Conservation (phyloP, 169 alveolate species). For the Plasmodium falciparum region DNA sequence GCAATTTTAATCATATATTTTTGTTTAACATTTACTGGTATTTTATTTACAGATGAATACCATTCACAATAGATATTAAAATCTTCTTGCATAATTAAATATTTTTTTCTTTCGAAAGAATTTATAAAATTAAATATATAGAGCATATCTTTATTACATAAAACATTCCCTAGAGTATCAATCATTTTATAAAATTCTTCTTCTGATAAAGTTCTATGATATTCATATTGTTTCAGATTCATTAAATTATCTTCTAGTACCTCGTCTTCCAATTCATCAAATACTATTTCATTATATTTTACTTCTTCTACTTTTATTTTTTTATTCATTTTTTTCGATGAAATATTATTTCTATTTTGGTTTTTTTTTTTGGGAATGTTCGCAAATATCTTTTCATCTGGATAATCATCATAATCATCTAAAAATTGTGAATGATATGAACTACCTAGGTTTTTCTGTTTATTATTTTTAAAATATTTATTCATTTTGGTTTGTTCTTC, state of each 20-base stretch:
- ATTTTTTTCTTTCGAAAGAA: slow-evolving; percentile 15
- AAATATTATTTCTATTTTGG: not conserved
- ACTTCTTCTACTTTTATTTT: not conserved
- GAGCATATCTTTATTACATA: slow-evolving; percentile 18
- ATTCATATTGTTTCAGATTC: not conserved
- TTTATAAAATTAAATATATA: slow-evolving; percentile 20
- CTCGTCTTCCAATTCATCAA: not conserved
- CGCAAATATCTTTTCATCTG: too few species aligned
- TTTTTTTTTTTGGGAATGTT: not conserved
- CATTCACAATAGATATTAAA: slow-evolving; percentile 10
- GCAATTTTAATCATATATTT: too few species aligned
- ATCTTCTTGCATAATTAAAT: slow-evolving; percentile 1
- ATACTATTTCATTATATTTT: not conserved
- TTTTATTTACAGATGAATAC: not conserved
- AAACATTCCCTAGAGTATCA: not conserved
- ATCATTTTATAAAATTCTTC: not conserved
- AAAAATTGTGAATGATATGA: too few species aligned
- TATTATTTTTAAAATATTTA: too few species aligned
- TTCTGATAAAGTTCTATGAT: not conserved
- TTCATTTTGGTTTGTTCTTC: too few species aligned
- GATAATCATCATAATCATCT: too few species aligned
- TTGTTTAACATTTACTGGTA: slow-evolving; percentile 1
- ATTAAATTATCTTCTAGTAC: slow-evolving; percentile 19
- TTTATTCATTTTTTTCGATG: not conserved
- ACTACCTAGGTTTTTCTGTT: too few species aligned